Evolutionary conservation across 2,329 filamentous ascomycete species (phyloP), one percentile per base, ranked within the genome.

Genomic region (Gnomoniopsis sp.): DNA sequence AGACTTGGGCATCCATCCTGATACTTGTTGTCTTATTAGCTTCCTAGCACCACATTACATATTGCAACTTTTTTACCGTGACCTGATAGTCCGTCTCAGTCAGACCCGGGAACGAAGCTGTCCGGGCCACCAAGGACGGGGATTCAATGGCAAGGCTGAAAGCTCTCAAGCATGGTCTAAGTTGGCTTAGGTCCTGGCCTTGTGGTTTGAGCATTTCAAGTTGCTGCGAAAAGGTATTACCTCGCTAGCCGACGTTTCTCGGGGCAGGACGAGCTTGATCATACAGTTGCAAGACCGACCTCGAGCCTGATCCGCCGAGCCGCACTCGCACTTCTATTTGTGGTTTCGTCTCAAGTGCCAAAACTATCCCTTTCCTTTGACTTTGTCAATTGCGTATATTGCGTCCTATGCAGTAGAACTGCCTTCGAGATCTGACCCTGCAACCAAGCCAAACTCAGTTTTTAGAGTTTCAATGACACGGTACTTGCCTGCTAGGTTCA

Each of bases 361-460:
- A 41, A 41, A 41, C 17, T 41, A 6, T 41, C 6, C 17, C 36
- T 41, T 41, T n/a, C 12, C 36, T 41, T 41, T 41, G 36, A 41
- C 36, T 41, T 41, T 41, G 12, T n/a, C 36, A n/a, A 6, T 14
- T 41, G 36, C 36, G 17, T 41, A 41, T 12, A n/a, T n/a, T n/a
- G n/a, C n/a, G n/a, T n/a, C n/a, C n/a, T n/a, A n/a, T n/a, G n/a
- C n/a, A n/a, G n/a, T n/a, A 22, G 10, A 22, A 46, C 43, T 46
- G 2, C 43, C 36, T 12, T 46, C 15, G 43, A 23, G n/a, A 46
- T 49, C 55, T 46, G 38, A 36, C 38, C 44, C 48, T 47, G 48
- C 41, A 49, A 47, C 48, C 38, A 57, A 52, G 55, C 38, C 38
- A n/a, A 57, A 57, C 50, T 46, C 55, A 52, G 50, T 57, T 49